Base-by-base conservation (phyloP, 2,329 filamentous ascomycete genomes). In the Diaporthe vaccinii region DNA sequence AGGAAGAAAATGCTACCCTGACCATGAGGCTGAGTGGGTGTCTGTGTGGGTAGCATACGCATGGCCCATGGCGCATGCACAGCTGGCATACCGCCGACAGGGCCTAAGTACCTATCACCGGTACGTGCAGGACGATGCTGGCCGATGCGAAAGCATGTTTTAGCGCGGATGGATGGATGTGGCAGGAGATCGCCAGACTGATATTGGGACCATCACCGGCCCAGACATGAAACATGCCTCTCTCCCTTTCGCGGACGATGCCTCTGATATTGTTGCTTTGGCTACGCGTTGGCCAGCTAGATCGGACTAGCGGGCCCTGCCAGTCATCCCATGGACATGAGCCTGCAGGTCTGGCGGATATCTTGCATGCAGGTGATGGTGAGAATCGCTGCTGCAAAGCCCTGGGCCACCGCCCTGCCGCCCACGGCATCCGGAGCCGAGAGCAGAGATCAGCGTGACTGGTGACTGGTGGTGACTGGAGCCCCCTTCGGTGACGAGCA, bases 211-310 rank as follows among this genome's bases (percentile, higher is more conserved):
- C 65, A 69, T 41, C 65, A 69, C 49, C 65, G 65, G 65, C 65
- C 65, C 65, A 69, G 65, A 55, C 65, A 69, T 69, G 65, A 69
- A 69, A 69, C 65, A 69, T 69, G 34, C 65, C 65, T 69, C 65
- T 55, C 65, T 69, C 65, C 65, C 65, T 69, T 69, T 69, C 49
- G 46, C 34, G 41, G 49, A 20, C 65, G 14, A 49, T 55, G 34
- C 34, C 31, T 22, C 46, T 53, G 1, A 12, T 67, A 28, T 28
- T 20, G 65, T 69, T 69, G 65, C 49, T 69, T 69, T 55, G 46
- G 65, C 46, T 55, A 55, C 46, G 34, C 65, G 31, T 69, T 28
- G 53, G 20, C 34, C n/a, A 36, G 46, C 62, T 22, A 22, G 46
- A 53, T 39, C 8, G 34, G 65, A 28, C 49, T 41, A 55, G 41